These are phyloP conservation scores for Endocalyx cinctus DNA, from an alignment of 2,329 filamentous ascomycete genomes.

Conservation along the genomic window DNA sequence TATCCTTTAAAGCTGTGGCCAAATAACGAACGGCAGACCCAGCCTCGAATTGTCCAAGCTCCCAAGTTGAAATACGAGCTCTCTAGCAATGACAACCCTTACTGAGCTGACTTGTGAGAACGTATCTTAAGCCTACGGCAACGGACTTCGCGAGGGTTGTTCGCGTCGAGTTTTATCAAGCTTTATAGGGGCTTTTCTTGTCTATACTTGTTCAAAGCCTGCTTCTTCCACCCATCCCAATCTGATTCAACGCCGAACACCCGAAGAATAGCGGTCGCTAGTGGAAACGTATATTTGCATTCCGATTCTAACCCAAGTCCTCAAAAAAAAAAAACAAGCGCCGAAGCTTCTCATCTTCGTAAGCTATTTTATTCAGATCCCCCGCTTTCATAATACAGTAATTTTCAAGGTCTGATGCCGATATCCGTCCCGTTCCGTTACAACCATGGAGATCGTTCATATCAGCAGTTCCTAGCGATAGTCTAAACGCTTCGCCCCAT, in stretches of 20 bases:
- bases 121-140: too few relatives aligned
- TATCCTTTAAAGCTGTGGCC: too few relatives aligned
- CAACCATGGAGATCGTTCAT: conserved; percentile 11
- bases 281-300: conserved; percentile 10
- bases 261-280: conserved; percentile 12
- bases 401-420: conserved; percentile 5
- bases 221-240: conserved; percentile 6
- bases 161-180: too few relatives aligned
- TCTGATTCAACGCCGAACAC: conserved; percentile 4
- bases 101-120: too few relatives aligned
- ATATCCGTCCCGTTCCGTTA: conserved; percentile 8
- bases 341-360: conserved; percentile 11
- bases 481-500: conserved; percentile 11
- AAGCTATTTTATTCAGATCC: conserved; percentile 6
- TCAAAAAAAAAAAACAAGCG: conserved; percentile 15
- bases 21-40: too few relatives aligned
- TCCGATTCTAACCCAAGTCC: conserved; percentile 10
- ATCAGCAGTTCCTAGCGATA: conserved; percentile 13
- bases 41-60: too few relatives aligned
- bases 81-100: too few relatives aligned
- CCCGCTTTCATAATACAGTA: conserved; percentile 3
- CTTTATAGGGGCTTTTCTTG: conserved; percentile 2
- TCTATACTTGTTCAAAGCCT: conserved; percentile 3
- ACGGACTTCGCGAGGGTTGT: too few relatives aligned
- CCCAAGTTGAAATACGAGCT: too few relatives aligned